Percentiles rank a stretch among this genome's conserved stretches.
Conservation (phyloP, 257 asterid species). For the Vinca minor region DNA sequence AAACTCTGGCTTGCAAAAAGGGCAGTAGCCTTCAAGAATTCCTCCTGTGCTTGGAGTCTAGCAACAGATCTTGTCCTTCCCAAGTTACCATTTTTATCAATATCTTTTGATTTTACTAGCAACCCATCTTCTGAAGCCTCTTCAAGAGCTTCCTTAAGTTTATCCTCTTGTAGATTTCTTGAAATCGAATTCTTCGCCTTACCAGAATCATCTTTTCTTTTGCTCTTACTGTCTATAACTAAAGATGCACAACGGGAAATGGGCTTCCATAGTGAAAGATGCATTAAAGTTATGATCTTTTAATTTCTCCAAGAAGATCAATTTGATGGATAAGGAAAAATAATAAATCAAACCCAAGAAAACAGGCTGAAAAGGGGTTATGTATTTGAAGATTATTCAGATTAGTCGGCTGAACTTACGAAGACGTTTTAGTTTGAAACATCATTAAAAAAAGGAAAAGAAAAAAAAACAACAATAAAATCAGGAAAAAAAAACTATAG, state of each 20-base stretch:
- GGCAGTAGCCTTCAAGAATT: conserved; percentile 27
- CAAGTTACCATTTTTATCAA: conserved; percentile 13
- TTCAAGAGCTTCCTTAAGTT: conserved; percentile 27
- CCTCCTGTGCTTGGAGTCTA: conserved; percentile 26
- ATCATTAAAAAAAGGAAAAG: too few species aligned
- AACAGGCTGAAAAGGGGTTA: background rate
- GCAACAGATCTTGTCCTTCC: conserved; percentile 25
- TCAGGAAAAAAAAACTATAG: background rate
- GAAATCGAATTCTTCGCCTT: conserved; percentile 13
- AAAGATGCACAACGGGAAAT: conserved; percentile 28
- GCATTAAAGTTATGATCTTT: conserved; percentile 18
- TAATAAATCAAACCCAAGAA: background rate
- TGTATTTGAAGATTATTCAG: background rate
- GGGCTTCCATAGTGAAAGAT: conserved; percentile 33
- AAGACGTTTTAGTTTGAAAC: conserved; percentile 13
- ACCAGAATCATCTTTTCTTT: conserved; percentile 10
- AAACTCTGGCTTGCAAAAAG: conserved; percentile 18
- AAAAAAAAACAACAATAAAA: conserved; percentile 9
- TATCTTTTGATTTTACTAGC: conserved; percentile 19
- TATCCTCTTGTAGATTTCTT: conserved; percentile 16
- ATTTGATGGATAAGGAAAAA: background rate
- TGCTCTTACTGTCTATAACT: conserved; percentile 23
- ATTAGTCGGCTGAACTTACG: conserved; percentile 5
- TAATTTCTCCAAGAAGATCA: conserved; percentile 10
- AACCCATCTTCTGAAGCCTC: conserved; percentile 30